phyloP scores from a whole-genome alignment of 192 early-diverging fungal genomes.

The Entophlyctis luteolus region DNA sequence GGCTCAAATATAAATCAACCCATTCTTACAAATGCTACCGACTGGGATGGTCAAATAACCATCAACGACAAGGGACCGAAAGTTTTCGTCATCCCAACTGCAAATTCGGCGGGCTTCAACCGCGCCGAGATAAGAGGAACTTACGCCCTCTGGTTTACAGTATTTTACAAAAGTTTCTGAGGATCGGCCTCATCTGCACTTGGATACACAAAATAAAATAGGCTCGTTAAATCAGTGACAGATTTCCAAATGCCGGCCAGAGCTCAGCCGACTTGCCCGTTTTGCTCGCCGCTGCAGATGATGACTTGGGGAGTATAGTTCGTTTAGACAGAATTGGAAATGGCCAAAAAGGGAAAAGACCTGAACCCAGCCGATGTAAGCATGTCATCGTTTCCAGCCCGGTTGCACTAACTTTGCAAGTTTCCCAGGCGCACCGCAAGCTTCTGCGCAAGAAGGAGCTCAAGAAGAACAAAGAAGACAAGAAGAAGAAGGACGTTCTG shows the following conservation, averaged over 20 bases:
- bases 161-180: constrained; percentile 76
- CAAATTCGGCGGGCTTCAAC: constrained; percentile 79
- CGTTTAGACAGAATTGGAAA: too few species aligned
- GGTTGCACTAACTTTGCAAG: not conserved
- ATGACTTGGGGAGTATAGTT: too few species aligned
- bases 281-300: too few species aligned
- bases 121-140: constrained; percentile 91
- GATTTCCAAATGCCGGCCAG: too few species aligned
- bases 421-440: constrained; percentile 39
- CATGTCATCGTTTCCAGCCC: not conserved
- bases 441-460: constrained; percentile 53
- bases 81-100: constrained; percentile 77
- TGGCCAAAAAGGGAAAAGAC: constrained; percentile 28
- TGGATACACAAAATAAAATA: too few species aligned
- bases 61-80: constrained; percentile 90
- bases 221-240: too few species aligned
- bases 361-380: constrained; percentile 23
- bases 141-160: constrained; percentile 76
- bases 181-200: constrained; percentile 52
- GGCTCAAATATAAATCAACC: too few species aligned
- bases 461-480: constrained; percentile 67
- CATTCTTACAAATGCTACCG: too few species aligned
- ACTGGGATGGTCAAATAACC: constrained; percentile 93
- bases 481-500: constrained; percentile 52
- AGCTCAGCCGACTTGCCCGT: too few species aligned